Conservation (phyloP, 495 filamentous ascomycete species). For the Pseudoneurospora amorphoporcata region DNA sequence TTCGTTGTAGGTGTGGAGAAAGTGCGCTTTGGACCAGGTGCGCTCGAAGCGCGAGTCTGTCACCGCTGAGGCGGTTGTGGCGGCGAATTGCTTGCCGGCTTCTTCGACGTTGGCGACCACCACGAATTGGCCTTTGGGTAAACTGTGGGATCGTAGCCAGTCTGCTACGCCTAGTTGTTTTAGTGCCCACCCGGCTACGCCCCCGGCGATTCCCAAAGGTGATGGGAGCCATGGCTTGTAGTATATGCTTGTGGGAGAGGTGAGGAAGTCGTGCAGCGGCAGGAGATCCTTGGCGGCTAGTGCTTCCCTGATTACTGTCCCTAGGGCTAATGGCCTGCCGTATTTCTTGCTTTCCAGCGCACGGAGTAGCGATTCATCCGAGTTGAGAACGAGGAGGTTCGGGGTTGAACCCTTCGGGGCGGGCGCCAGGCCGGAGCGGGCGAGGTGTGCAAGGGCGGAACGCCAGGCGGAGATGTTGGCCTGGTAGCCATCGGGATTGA, state of each 20-base stretch:
- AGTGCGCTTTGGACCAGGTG: constrained; percentile 56
- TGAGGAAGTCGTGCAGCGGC: constrained; percentile 52
- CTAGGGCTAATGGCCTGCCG: constrained; percentile 75
- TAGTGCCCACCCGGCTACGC: constrained; percentile 64
- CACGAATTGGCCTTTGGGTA: constrained; percentile 45
- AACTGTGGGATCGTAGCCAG: constrained; percentile 26
- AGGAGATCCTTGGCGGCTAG: constrained; percentile 57
- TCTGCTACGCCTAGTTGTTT: constrained; percentile 55
- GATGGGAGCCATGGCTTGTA: constrained; percentile 30
- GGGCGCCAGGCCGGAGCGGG: constrained; percentile 45
- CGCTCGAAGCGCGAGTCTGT: constrained; percentile 45
- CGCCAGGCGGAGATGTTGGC: constrained; percentile 84
- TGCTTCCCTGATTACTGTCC: constrained; percentile 70
- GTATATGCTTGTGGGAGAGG: constrained; percentile 53
- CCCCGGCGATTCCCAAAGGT: constrained; percentile 25
- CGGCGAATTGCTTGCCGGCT: constrained; percentile 35
- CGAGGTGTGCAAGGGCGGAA: constrained; percentile 56
- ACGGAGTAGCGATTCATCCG: constrained; percentile 57
- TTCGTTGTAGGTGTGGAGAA: constrained; percentile 46
- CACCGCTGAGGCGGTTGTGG: constrained; percentile 34
- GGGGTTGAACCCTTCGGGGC: constrained; percentile 38
- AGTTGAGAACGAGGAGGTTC: constrained; percentile 51
- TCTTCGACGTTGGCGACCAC: constrained; percentile 50
- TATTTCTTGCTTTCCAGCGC: constrained; percentile 68
- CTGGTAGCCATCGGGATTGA: constrained; percentile 83